phyloP scores from a whole-genome alignment of 176 grass and related monocot species.

The Typha latifolia region DNA sequence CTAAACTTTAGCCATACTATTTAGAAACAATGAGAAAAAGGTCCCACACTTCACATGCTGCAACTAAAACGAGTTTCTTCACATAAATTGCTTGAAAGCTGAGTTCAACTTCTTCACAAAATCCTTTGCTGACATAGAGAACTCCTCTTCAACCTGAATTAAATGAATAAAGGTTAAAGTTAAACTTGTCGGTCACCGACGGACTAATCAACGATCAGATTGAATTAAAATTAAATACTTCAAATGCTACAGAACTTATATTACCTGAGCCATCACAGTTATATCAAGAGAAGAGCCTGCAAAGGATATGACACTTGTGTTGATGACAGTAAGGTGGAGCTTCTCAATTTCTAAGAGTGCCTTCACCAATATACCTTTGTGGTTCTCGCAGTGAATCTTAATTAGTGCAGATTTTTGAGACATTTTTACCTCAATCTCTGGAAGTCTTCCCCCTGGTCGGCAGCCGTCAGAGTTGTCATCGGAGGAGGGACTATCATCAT shows the following conservation, averaged over 20 bases:
- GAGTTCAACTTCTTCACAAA: conserved; percentile 83
- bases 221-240: not conserved
- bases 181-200: not conserved
- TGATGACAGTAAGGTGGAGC: conserved; percentile 59
- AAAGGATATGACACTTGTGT: conserved; percentile 86
- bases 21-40: conserved; percentile 25
- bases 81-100: conserved; percentile 52
- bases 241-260: not conserved
- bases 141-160: conserved; percentile 67
- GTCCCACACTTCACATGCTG: conserved; percentile 16
- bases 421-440: conserved; percentile 79
- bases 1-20: conserved; percentile 36
- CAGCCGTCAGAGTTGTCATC: conserved; percentile 43
- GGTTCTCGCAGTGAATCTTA: conserved; percentile 92
- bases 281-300: conserved; percentile 61
- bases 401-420: conserved; percentile 57
- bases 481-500: conserved; percentile 49
- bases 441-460: conserved; percentile 22
- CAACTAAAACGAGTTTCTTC: conserved; percentile 31
- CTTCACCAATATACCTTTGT: conserved; percentile 56
- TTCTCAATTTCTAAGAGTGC: conserved; percentile 56
- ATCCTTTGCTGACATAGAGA: conserved; percentile 80
- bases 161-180: conserved; percentile 5
- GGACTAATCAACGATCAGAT: not conserved
- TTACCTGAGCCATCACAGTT: conserved; percentile 75